Evolutionary conservation across 164 flowering plant genomes (phyloP), one percentile per base, ranked within the genome.

Genomic region (Macadamia integrifolia): DNA sequence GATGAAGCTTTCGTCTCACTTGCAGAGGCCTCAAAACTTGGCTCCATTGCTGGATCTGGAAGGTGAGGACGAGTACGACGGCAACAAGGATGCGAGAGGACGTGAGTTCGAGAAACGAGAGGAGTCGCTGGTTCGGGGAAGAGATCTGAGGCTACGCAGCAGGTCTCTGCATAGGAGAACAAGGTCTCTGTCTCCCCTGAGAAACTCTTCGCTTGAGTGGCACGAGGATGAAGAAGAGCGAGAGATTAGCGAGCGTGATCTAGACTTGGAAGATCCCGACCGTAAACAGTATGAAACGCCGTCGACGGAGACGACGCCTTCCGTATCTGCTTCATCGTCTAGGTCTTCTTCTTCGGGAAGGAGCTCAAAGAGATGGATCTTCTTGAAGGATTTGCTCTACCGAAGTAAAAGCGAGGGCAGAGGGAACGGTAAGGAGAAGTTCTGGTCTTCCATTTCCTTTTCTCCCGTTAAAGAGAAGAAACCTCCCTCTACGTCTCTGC

Each of bases 181-280:
- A 44, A 83, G 90, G 84, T 89, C 94, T 29, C 63, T 86, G 64
- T 86, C 91, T 60, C 91, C 90, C 40, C 40, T 83, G 13, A 61
- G 87, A 46, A 76, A 61, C 65, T 28, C 73, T 14, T 56, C 58
- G 43, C 66, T 76, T 43, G 66, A 73, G 60, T 72, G 85, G 85
- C 77, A 56, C 10, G 76, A 72, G 35, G 66, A 62, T 0, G 48
- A 64, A 14, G 75, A 40, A 55, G 72, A 74, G 17, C 60, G 28
- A 7, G 72, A 50, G 17, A 40, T 30, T 3, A 59, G 14, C 12
- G 77, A 64, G 42, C 67, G 28, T 7, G 65, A 66, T 18, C 60
- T 67, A 15, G 70, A 70, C 29, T 15, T 58, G 42, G 48, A 73
- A 8, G 69, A 68, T n/a, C 60, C 40, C 1, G 68, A 64, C 53